Percentiles rank a stretch among this genome's conserved stretches.
phyloP scores from a whole-genome alignment of 2,329 filamentous ascomycete genomes.

The Aaosphaeria pasadenensis region DNA sequence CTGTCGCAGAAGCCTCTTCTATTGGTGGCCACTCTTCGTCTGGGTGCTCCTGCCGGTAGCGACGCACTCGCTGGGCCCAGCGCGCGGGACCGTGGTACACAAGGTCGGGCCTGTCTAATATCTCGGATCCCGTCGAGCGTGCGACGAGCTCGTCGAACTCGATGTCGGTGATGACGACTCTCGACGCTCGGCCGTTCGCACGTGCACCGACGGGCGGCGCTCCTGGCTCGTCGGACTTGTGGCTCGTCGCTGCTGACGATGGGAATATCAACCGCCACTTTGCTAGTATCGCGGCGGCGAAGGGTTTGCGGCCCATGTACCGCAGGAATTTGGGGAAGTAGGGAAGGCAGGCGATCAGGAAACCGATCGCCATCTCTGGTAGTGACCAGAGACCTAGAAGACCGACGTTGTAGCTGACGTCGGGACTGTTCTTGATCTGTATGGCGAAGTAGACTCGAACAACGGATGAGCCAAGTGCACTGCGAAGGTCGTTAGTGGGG shows the following conservation, averaged over 20 bases:
- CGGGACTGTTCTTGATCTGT: slow-evolving; percentile 4
- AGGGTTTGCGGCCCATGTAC: not conserved
- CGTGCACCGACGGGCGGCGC: not conserved
- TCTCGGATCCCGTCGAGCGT: not conserved
- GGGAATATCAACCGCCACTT: not conserved
- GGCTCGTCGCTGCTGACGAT: not conserved
- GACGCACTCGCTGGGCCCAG: too few species aligned
- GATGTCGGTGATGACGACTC: not conserved
- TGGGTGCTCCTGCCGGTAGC: too few species aligned
- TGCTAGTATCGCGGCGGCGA: not conserved
- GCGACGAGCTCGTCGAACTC: slow-evolving; percentile 2
- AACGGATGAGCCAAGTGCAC: slow-evolving; percentile 1
- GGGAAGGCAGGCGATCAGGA: slow-evolving; percentile 12
- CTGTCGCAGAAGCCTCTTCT: too few species aligned
- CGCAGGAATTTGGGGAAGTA: slow-evolving; percentile 12
- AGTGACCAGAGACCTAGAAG: slow-evolving; percentile 15
- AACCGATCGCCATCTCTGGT: slow-evolving; percentile 13
- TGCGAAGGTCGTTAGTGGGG: slow-evolving; percentile 4
- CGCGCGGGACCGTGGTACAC: too few species aligned
- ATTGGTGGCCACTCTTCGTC: too few species aligned
- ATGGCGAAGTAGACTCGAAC: slow-evolving; percentile 12
- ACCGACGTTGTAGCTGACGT: slow-evolving; percentile 10
- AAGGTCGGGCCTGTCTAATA: too few species aligned
- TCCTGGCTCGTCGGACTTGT: not conserved
- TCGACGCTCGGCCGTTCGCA: not conserved